Evolutionary conservation across 2,329 filamentous ascomycete species (phyloP).

Genomic region (Colletotrichum spaethianum): DNA sequence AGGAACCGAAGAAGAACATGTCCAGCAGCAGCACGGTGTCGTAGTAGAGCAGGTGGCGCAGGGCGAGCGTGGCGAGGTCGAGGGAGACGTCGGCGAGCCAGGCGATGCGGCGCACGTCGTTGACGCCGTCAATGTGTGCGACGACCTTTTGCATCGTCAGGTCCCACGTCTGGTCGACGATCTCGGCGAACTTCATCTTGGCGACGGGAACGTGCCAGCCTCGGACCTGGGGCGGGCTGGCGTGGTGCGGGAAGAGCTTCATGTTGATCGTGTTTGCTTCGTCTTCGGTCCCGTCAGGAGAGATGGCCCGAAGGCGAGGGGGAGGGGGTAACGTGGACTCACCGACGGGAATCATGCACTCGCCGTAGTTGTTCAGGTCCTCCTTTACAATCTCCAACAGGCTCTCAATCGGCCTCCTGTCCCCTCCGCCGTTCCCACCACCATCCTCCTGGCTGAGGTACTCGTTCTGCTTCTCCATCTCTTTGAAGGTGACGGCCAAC

Average conservation of each 20-base stretch:
- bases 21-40: conserved; percentile 91
- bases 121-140: conserved; percentile 90
- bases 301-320: neutral
- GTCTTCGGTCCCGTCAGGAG: conserved; percentile 64
- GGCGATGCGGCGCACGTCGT: conserved; percentile 89
- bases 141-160: conserved; percentile 85
- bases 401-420: conserved; percentile 81
- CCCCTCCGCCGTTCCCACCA: conserved; percentile 39
- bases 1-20: conserved; percentile 93
- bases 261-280: conserved; percentile 96
- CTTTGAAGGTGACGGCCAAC: conserved; percentile 86
- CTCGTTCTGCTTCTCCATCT: conserved; percentile 91
- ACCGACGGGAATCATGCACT: conserved; percentile 99
- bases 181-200: conserved; percentile 74
- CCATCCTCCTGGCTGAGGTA: conserved; percentile 79
- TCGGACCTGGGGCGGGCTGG: conserved; percentile 81
- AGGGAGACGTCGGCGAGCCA: conserved; percentile 88
- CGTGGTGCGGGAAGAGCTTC: conserved; percentile 91
- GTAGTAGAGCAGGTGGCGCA: conserved; percentile 93
- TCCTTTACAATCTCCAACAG: conserved; percentile 86
- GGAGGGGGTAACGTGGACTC: conserved; percentile 49
- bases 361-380: conserved; percentile 96
- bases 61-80: conserved; percentile 86
- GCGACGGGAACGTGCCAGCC: conserved; percentile 92
- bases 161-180: conserved; percentile 80